Conservation (phyloP, 31 red algal genomes). For the Porphyra umbilicalis region DNA sequence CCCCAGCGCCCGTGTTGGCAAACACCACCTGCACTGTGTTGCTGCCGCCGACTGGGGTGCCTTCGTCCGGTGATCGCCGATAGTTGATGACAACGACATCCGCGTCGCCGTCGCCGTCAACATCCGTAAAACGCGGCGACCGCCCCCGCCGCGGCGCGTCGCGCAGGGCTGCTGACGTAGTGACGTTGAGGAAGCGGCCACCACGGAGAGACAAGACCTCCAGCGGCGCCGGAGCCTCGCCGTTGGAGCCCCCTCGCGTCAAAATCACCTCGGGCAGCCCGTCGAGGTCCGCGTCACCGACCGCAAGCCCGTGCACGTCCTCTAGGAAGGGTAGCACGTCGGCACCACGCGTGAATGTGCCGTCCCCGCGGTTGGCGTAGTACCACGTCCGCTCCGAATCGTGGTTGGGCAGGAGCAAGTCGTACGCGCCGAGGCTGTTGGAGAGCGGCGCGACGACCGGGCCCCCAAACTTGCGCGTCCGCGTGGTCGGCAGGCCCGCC, state of each 20-base stretch:
- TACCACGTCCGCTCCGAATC: not conserved
- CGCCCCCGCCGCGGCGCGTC: not conserved
- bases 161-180: not conserved
- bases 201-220: not conserved
- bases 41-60: too few relatives aligned
- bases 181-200: not conserved
- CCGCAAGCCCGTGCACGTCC: not conserved
- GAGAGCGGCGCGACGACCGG: not conserved
- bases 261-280: not conserved
- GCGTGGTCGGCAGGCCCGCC: not conserved
- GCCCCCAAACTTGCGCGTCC: not conserved
- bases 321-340: not conserved
- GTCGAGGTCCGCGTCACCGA: not conserved
- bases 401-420: not conserved
- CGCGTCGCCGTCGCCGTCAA: not conserved
- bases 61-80: not conserved
- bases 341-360: not conserved
- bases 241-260: not conserved
- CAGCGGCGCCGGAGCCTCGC: not conserved
- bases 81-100: not conserved
- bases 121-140: not conserved
- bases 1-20: not conserved
- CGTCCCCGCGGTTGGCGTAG: not conserved
- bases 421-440: not conserved
- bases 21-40: not conserved